phyloP scores from a whole-genome alignment of 2,329 filamentous ascomycete genomes.

The Botryotinia convoluta region DNA sequence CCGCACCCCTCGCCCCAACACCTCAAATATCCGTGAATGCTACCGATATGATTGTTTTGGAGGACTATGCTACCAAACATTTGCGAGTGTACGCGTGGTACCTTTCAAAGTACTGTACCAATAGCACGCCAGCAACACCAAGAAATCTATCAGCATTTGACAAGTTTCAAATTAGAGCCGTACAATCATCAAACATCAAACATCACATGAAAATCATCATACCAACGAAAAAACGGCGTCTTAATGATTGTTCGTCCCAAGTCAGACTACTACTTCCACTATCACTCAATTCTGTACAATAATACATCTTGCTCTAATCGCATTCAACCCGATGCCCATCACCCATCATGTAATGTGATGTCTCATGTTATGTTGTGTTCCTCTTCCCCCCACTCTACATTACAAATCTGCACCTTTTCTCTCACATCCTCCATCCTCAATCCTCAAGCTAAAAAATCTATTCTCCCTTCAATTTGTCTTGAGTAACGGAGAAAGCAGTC shows the following conservation, averaged over 20 bases:
- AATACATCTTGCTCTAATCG: constrained; percentile 29
- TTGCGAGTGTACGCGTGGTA: neutral
- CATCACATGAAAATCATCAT: neutral
- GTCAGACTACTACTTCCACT: neutral
- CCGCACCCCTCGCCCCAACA: no score
- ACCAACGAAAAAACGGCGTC: neutral
- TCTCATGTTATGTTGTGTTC: neutral
- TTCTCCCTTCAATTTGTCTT: constrained; percentile 66
- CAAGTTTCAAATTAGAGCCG: neutral
- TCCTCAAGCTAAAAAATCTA: constrained; percentile 24
- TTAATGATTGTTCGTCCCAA: neutral
- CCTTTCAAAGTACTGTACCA: neutral
- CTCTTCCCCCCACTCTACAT: constrained; percentile 11
- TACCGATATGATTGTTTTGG: neutral
- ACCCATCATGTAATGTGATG: neutral
- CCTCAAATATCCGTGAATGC: no score
- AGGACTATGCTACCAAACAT: neutral
- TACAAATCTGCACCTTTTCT: constrained; percentile 2
- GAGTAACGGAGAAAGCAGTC: constrained; percentile 60
- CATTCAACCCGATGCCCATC: constrained; percentile 13
- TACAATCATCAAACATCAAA: neutral
- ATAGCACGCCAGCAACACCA: neutral
- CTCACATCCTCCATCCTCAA: no score
- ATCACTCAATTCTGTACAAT: constrained; percentile 30
- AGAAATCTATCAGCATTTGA: neutral